phyloP scores from a whole-genome alignment of 495 filamentous ascomycete species.

The Echria macrotheca region DNA sequence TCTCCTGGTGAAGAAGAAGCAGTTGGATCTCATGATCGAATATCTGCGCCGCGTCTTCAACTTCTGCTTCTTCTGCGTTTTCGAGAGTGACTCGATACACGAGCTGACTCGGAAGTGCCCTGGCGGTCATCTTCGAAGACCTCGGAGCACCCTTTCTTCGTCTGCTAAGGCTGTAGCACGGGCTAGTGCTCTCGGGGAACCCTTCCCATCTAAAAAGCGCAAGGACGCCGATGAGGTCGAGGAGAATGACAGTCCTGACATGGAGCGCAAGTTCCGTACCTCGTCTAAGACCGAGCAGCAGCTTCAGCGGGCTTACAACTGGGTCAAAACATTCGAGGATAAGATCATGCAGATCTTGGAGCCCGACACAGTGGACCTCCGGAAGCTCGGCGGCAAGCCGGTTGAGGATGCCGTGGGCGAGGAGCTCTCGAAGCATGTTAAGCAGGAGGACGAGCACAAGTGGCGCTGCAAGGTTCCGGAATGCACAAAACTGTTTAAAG shows the following conservation, averaged over 20 bases:
- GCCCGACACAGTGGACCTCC: conserved; percentile 76
- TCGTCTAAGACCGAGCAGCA: conserved; percentile 80
- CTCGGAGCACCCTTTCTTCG: conserved; percentile 72
- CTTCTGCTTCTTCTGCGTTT: conserved; percentile 99
- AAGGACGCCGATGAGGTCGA: conserved; percentile 63
- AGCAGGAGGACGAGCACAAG: conserved; percentile 94
- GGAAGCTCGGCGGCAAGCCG: conserved; percentile 84
- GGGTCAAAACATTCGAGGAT: conserved; percentile 99
- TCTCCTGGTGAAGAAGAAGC: conserved; percentile 89
- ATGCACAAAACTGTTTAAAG: conserved; percentile 96
- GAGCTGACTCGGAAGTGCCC: conserved; percentile 94
- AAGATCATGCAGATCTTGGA: conserved; percentile 90
- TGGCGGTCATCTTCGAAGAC: conserved; percentile 89
- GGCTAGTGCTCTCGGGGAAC: conserved; percentile 71
- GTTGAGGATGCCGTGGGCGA: conserved; percentile 81
- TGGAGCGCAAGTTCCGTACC: conserved; percentile 59
- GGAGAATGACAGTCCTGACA: conserved; percentile 54
- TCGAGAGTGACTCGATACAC: conserved; percentile 94
- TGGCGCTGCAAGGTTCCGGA: conserved; percentile 94
- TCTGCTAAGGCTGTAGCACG: conserved; percentile 78
- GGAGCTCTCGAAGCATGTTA: conserved; percentile 80
- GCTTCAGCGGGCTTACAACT: conserved; percentile 90
- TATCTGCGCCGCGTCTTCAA: conserved; percentile 95
- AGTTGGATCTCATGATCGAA: conserved; percentile 89
- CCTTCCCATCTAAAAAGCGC: conserved; percentile 74